Percentiles rank a stretch among this genome's conserved stretches.
phyloP scores from a whole-genome alignment of 768 basidiomycete genomes.

The Suillus placidus region DNA sequence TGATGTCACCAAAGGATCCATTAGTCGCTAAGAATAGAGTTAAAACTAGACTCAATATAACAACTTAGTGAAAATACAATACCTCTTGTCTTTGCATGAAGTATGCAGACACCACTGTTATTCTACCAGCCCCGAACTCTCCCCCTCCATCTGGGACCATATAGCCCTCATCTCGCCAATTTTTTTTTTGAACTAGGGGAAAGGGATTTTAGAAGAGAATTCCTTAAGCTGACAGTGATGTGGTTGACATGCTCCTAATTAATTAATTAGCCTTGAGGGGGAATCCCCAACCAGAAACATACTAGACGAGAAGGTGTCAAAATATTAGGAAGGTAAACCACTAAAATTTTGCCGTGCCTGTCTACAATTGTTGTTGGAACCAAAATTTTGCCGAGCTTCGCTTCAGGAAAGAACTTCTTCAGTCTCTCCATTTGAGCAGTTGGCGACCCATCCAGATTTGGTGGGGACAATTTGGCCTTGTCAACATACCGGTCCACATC shows the following conservation, averaged over 20 bases:
- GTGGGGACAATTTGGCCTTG: too few species aligned
- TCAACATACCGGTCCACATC: too few species aligned
- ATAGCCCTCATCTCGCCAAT: background rate
- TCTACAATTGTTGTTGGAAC: too few species aligned
- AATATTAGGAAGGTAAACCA: background rate
- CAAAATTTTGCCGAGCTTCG: too few species aligned
- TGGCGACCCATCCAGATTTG: too few species aligned
- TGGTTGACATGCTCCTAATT: background rate
- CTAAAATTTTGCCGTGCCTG: background rate
- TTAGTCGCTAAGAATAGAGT: background rate
- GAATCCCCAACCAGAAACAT: background rate
- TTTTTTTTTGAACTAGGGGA: background rate
- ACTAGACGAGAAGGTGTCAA: background rate
- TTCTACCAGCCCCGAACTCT: background rate
- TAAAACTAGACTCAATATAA: background rate
- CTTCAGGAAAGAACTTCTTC: too few species aligned
- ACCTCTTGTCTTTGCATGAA: constrained; percentile 4
- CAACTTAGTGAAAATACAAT: background rate
- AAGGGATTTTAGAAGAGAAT: background rate
- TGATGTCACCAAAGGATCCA: background rate
- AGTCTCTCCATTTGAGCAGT: too few species aligned
- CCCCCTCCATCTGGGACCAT: background rate
- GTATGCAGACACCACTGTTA: background rate
- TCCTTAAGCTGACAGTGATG: background rate
- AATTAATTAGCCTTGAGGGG: background rate